Evolutionary conservation across 192 early-diverging fungal genomes (phyloP).

Genomic region (Paraglomus brasilianum): DNA sequence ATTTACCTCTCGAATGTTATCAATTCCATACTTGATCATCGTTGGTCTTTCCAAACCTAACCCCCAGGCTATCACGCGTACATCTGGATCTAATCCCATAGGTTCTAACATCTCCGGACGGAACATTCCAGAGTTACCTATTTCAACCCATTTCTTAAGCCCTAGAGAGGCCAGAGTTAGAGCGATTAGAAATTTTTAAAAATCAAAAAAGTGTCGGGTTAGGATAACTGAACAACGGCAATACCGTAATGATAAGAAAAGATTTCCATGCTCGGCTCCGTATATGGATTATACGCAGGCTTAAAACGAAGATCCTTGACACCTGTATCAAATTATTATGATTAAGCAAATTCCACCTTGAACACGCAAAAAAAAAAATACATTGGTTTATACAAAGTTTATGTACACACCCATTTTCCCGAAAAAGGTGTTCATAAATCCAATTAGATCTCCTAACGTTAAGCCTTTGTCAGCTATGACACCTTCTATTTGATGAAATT

Average conservation of each 20-base stretch:
- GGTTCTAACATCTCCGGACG: slow-evolving; percentile 97
- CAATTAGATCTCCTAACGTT: slow-evolving; percentile 95
- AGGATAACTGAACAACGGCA: not conserved
- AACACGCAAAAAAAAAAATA: not conserved
- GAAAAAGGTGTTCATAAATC: slow-evolving; percentile 95
- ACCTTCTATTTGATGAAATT: slow-evolving; percentile 99
- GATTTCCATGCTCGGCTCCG: slow-evolving; percentile 99
- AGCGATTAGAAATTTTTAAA: slow-evolving; percentile 1
- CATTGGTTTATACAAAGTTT: not conserved
- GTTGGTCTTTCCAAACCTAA: slow-evolving; percentile 95
- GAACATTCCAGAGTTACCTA: slow-evolving; percentile 99
- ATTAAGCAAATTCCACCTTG: too few species aligned
- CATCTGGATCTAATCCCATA: slow-evolving; percentile 91
- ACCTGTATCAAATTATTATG: not conserved
- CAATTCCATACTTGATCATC: slow-evolving; percentile 95
- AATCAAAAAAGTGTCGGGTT: not conserved
- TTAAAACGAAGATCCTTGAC: slow-evolving; percentile 93
- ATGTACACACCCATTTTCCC: slow-evolving; percentile 80
- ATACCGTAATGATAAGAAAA: slow-evolving; percentile 89
- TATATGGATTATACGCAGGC: slow-evolving; percentile 99
- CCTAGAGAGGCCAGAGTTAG: slow-evolving; percentile 33
- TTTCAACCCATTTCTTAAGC: slow-evolving; percentile 88
- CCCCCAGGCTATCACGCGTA: slow-evolving; percentile 97
- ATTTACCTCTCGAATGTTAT: slow-evolving; percentile 84
- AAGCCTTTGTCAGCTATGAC: slow-evolving; percentile 94